These are phyloP conservation scores for Uronychia binucleata DNA, from an alignment of 73 alveolate species.

Conservation along the genomic window DNA sequence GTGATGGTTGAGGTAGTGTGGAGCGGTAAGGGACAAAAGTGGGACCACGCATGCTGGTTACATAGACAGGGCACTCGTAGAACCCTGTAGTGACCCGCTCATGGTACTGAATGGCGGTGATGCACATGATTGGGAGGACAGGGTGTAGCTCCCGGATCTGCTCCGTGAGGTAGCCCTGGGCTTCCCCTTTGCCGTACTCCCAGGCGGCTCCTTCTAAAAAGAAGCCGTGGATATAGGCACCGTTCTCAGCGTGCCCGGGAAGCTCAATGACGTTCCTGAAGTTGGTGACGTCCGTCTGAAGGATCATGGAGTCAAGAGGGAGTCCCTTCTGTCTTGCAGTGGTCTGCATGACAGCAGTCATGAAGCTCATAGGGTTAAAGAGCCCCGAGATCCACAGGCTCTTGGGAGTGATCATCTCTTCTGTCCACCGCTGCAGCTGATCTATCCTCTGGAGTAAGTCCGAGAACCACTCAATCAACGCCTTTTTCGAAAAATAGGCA, in stretches of 20 bases:
- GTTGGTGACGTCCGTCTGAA: slow-evolving; percentile 89
- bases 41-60: slow-evolving; percentile 99
- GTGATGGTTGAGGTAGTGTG: too few species aligned
- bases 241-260: slow-evolving; percentile 96
- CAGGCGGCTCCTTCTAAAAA: slow-evolving; percentile 99
- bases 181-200: slow-evolving; percentile 99
- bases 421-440: slow-evolving; percentile 93
- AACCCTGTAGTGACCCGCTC: slow-evolving; percentile 90
- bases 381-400: slow-evolving; percentile 91
- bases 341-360: slow-evolving; percentile 95
- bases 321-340: slow-evolving; percentile 93
- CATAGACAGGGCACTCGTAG: slow-evolving; percentile 98
- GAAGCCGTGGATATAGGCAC: slow-evolving; percentile 98
- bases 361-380: slow-evolving; percentile 95
- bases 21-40: too few species aligned
- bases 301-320: slow-evolving; percentile 95
- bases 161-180: slow-evolving; percentile 97
- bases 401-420: slow-evolving; percentile 90
- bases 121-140: slow-evolving; percentile 95
- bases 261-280: slow-evolving; percentile 93
- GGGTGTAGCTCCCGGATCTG: slow-evolving; percentile 95
- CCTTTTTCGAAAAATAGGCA: slow-evolving; percentile 98
- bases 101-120: slow-evolving; percentile 89
- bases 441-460: slow-evolving; percentile 89
- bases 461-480: slow-evolving; percentile 98